These are phyloP conservation scores for Thermomucor indicae-seudaticae DNA, from an alignment of 371 early-diverging fungal species.

Conservation along the genomic window DNA sequence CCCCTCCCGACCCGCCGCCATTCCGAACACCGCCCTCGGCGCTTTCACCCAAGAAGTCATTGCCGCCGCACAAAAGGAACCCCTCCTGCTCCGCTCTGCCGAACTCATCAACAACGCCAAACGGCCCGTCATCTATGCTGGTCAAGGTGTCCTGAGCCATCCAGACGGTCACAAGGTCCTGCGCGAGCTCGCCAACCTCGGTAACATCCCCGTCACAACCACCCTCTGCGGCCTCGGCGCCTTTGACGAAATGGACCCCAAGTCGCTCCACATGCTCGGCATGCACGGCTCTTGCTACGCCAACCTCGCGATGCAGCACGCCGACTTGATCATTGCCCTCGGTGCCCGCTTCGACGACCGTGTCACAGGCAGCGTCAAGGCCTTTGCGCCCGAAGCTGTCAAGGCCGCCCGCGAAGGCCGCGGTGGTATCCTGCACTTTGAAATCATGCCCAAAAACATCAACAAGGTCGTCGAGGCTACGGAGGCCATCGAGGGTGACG, in stretches of 20 bases:
- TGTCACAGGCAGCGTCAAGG: slow-evolving; percentile 85
- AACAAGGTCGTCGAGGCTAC: slow-evolving; percentile 94
- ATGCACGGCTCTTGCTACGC: slow-evolving; percentile 98
- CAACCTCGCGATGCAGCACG: slow-evolving; percentile 94
- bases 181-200: slow-evolving; percentile 74
- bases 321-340: slow-evolving; percentile 93
- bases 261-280: slow-evolving; percentile 94
- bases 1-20: slow-evolving; percentile 59
- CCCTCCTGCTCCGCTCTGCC: slow-evolving; percentile 62
- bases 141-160: slow-evolving; percentile 83
- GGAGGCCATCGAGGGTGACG: slow-evolving; percentile 93
- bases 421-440: slow-evolving; percentile 97
- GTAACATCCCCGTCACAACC: slow-evolving; percentile 95
- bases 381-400: slow-evolving; percentile 91
- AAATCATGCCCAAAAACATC: slow-evolving; percentile 98
- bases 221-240: slow-evolving; percentile 91
- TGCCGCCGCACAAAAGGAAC: slow-evolving; percentile 50
- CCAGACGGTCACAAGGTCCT: slow-evolving; percentile 82
- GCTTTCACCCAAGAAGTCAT: slow-evolving; percentile 41
- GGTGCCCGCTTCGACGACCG: slow-evolving; percentile 98
- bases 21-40: slow-evolving; percentile 46
- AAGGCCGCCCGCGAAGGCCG: slow-evolving; percentile 82
- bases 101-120: slow-evolving; percentile 85
- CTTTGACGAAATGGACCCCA: slow-evolving; percentile 87
- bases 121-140: slow-evolving; percentile 93